Evolutionary conservation across 345 rosid species (phyloP).

Genomic region (Dipteronia dyeriana): DNA sequence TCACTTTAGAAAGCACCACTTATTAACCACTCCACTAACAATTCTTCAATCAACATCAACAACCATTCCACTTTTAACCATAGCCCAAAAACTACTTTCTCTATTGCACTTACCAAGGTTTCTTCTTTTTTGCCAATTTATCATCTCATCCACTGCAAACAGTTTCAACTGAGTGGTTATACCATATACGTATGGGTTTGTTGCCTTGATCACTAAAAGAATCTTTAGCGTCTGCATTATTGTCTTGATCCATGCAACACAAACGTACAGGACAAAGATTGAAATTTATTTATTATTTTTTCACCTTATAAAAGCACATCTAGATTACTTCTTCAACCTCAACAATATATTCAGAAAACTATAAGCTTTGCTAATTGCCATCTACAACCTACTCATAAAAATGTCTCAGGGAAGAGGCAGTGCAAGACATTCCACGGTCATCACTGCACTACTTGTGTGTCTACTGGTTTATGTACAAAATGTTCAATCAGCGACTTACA

Average conservation of each 20-base stretch:
- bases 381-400: neutral
- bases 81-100: too few species aligned
- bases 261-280: neutral
- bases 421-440: slow-evolving; percentile 25
- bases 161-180: neutral
- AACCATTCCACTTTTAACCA: too few species aligned
- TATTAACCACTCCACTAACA: too few species aligned
- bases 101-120: too few species aligned
- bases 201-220: neutral
- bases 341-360: too few species aligned
- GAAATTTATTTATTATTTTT: neutral
- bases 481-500: slow-evolving; percentile 35
- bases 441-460: slow-evolving; percentile 14
- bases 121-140: too few species aligned
- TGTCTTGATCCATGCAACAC: neutral
- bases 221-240: neutral
- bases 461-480: slow-evolving; percentile 20
- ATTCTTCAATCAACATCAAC: too few species aligned
- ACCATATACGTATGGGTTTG: neutral
- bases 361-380: too few species aligned
- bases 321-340: neutral
- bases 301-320: neutral
- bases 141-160: neutral
- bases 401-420: slow-evolving; percentile 54
- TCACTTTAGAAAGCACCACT: too few species aligned